Evolutionary conservation across 2,329 filamentous ascomycete species (phyloP), one percentile per base, ranked within the genome.

Genomic region (Colletotrichum sublineola): DNA sequence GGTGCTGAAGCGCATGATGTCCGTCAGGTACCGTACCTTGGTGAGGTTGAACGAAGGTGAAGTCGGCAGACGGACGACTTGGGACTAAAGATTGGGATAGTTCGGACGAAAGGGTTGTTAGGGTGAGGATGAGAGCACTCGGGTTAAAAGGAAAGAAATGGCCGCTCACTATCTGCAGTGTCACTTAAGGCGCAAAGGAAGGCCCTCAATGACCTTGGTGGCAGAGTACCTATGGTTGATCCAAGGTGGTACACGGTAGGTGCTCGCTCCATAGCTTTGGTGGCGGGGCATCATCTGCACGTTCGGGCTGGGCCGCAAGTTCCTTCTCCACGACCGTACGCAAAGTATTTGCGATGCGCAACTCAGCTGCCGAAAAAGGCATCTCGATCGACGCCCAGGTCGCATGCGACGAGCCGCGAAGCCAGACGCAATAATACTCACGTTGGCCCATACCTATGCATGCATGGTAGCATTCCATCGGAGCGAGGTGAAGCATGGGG

Each of bases 1-100:
- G 36, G 66, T 61, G 42, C 52, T 67, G 61, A 73, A 65, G 33
- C 70, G 74, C 74, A 75, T 75, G 4, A n/a, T 55, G 38, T 36
- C 60, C n/a, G 29, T 24, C 33, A 29, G 40, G 24, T 55, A 33
- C 18, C 38, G 24, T 65, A n/a, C 18, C 36, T 65, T 38, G 36
- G 24, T 29, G 6, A 14, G 29, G 31, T 50, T 14, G 46, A 40
- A 40, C 8, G 36, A 46, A 64, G 36, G 50, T 11, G 24, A 53
- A 40, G 14, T 42, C 31, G 46, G 31, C 24, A 36, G 55, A 70
- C 42, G 50, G 55, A 70, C 42, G 50, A 33, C 48, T 56, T 46
- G n/a, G 40, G 24, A 24, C 24, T 24, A 24, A 24, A 24, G 24
- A 24, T 24, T 24, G 24, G 24, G 24, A 24, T 24, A 24, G 24